These are phyloP conservation scores for Fulvia fulva DNA, from an alignment of 2,329 filamentous ascomycete genomes.

Conservation along the genomic window DNA sequence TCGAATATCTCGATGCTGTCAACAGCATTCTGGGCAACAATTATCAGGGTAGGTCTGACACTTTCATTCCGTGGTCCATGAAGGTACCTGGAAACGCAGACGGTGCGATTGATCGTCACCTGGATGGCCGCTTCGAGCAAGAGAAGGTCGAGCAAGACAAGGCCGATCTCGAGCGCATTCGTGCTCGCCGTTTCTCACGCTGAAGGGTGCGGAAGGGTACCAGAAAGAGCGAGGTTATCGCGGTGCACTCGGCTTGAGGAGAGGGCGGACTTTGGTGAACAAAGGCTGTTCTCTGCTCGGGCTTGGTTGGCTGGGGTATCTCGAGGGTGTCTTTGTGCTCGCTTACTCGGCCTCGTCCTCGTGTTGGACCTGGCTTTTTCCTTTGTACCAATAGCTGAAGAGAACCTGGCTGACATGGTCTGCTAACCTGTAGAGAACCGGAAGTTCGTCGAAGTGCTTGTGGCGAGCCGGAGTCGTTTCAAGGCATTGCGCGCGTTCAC, in stretches of 20 bases:
- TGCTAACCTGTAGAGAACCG: constrained; percentile 60
- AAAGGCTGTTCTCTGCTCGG: not conserved
- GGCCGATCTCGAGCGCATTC: not conserved
- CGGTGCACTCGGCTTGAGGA: not conserved
- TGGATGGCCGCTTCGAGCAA: not conserved
- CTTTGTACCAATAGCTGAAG: not conserved
- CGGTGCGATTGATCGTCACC: not conserved
- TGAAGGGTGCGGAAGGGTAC: no score
- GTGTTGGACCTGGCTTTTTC: not conserved
- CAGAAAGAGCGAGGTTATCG: not conserved
- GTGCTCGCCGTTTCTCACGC: not conserved
- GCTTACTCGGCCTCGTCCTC: not conserved
- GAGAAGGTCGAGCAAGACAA: not conserved
- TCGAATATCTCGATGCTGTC: constrained; percentile 80
- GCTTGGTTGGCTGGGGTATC: not conserved
- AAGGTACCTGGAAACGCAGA: not conserved
- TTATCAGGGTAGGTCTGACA: constrained; percentile 23
- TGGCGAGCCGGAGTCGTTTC: constrained; percentile 77
- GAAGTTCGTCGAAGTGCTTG: constrained; percentile 71
- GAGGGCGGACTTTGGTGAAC: constrained; percentile 2
- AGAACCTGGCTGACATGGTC: constrained; percentile 1
- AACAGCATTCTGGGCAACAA: constrained; percentile 89
- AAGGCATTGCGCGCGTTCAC: constrained; percentile 84
- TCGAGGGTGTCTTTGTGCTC: constrained; percentile 1
- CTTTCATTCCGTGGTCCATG: not conserved